Base-by-base conservation (phyloP, 2,329 filamentous ascomycete genomes). In the Aspergillus aculeatus region DNA sequence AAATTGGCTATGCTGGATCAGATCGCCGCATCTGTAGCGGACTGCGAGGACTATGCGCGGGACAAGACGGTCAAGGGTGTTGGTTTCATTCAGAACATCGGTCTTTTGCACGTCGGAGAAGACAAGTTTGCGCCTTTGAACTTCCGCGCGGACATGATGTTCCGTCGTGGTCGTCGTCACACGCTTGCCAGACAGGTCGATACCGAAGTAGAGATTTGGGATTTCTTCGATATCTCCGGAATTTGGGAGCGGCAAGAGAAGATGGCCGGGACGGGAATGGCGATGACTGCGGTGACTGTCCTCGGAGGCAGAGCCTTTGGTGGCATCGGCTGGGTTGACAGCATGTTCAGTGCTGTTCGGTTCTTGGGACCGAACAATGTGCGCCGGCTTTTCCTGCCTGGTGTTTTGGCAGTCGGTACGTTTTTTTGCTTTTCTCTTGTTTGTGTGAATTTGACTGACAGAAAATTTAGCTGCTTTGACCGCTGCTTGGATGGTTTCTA, bases 91-190 rank as follows among this genome's bases (percentile, higher is more conserved):
- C 96, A 96, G 73, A 89, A 92, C 66, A 84, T 98, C 1, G 95
- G 95, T 26, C 81, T 98, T 16, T 75, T 94, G 38, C 94, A 99
- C 73, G 86, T 98, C 5, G 94, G 94, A 10, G 74, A 77, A 58
- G 87, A 95, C 68, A 89, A 94, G 68, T 96, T 94, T 68, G 84
- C 89, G 23, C 89, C 93, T 67, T 85, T 97, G 50, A 91, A 87
- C 66, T 97, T 99, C 86, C 87, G 90, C 31, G 87, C 92, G 1
- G 92, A 97, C 68, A 86, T 93, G 72, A 98, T 99, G 95, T 99
- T 98, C 82, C 88, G 87, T 61, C 87, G 91, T 62, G 71, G 72
- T 47, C 89, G 89, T 70, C 86, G 88, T 61, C 91, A 99, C 73
- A 86, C 87, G 2, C 80, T 96, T 47, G 92, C 91, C 5, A 87